Base-by-base conservation (phyloP, 306 rosid species). In the Corylus heterophylla region DNA sequence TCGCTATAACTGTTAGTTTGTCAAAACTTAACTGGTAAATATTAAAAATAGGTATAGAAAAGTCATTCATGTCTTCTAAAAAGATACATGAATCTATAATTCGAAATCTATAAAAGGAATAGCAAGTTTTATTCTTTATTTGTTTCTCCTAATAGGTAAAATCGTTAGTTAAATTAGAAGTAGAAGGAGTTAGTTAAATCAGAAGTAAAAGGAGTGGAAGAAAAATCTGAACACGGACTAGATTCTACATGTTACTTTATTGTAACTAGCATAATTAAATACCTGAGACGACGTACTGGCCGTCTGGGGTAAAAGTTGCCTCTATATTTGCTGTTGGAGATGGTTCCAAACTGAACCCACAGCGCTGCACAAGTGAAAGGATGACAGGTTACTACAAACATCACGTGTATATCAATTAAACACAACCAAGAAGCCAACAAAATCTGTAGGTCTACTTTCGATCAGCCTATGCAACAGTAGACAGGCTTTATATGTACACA, bases 301-400 rank as follows among this genome's bases (percentile, higher is more conserved):
- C 98, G 71, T 95, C 98, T 73, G 98, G 98, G 25, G 97, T 92
- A 82, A 95, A 92, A 45, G 98, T 91, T 62, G 98, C 98, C 86
- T 95, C 98, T 66, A 91, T 88, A 64, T 83, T 83, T 67, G 90
- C 76, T 64, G 88, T 90, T 22, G 90, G 92, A 74, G 98, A 95
- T 66, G 98, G 92, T 80, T 95, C 98, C 92, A 95, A 81, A 80
- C 91, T 95, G 89, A 88, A 92, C 70, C 98, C 98, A 78, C 97
- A 92, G 49, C 93, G 98, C 98, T 94, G 90, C 78, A 76, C 75
- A 81, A 76, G 44, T 67, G 44, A 75, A 85, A 80, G 71, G 52
- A 83, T 29, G 14, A 80, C 22, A 52, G 13, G 55, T 22, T 18
- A 66, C 10, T 76, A 50, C 37, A 63, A 25, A 29, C 48, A 76